A percentile compares a stretch with the other conserved stretches of the same genome.
phyloP scores from a whole-genome alignment of 2,329 filamentous ascomycete species.

The Zasmidium angulare region DNA sequence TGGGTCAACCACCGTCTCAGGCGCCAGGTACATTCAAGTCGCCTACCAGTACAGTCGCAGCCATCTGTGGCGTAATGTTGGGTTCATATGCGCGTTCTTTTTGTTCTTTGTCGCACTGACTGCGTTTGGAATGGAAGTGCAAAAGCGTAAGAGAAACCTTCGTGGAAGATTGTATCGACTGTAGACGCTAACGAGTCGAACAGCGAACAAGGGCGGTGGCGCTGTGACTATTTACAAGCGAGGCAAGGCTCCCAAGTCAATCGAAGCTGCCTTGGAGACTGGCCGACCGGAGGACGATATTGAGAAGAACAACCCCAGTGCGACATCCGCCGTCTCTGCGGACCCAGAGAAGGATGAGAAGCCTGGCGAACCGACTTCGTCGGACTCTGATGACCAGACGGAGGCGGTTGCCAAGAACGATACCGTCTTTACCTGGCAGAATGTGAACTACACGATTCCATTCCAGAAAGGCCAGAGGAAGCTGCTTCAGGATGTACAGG shows the following conservation, averaged over 20 bases:
- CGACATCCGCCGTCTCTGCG: neutral
- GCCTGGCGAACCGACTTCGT: constrained; percentile 38
- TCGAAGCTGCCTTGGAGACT: constrained; percentile 62
- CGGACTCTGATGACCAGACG: constrained; percentile 52
- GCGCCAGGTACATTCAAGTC: constrained; percentile 36
- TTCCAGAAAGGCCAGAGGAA: constrained; percentile 42
- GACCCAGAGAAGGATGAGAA: constrained; percentile 28
- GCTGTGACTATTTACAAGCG: constrained; percentile 67
- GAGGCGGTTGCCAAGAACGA: constrained; percentile 51
- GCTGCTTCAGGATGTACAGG: constrained; percentile 38
- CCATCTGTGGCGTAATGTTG: constrained; percentile 49
- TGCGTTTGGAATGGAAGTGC: constrained; percentile 19
- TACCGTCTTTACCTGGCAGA: constrained; percentile 54
- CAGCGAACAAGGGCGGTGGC: constrained; percentile 55
- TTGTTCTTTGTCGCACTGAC: constrained; percentile 42
- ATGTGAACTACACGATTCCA: constrained; percentile 49
- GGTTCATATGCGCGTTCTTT: constrained; percentile 47
- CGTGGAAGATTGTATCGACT: too few relatives aligned
- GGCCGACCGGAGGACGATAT: constrained; percentile 53
- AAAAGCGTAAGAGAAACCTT: constrained; percentile 44
- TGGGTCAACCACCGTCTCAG: constrained; percentile 41
- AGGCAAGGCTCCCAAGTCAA: constrained; percentile 63
- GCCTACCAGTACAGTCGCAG: constrained; percentile 31
- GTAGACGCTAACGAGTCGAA: too few relatives aligned
- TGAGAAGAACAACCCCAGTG: constrained; percentile 39